Evolutionary conservation across 2,329 filamentous ascomycete genomes (phyloP), one percentile per base, ranked within the genome.

Genomic region (Cordyceps sp.): DNA sequence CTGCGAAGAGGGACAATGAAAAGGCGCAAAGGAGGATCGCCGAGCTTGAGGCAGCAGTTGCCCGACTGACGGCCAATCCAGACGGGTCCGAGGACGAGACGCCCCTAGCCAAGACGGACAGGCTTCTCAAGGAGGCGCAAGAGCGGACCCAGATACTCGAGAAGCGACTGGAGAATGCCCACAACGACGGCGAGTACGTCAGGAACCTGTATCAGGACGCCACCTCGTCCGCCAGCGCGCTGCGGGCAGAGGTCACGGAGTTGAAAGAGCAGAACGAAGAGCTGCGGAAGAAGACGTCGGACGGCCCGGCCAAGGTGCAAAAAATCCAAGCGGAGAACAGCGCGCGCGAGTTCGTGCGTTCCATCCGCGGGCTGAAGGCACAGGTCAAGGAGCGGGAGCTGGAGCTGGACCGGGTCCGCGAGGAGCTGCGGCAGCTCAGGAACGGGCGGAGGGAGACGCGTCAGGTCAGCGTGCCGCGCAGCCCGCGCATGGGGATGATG

Each of bases 121-220:
- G 38, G 20, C 53, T 50, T 26, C 42, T 64, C 8, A 55, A 52
- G n/a, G 56, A 54, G 29, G 39, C 46, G 3, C 43, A 47, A 31
- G 41, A 56, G 5, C 46, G 62, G 18, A 52, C 60, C 13, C 48
- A 53, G 30, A 45, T 54, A 12, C 50, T 64, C 4, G 58, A 62
- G 25, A 52, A 50, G 33, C 54, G 53, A 15, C 45, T 55, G 5
- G 54, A 56, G 32, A 51, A 56, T 5, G 49, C 58, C 4, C 51
- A 64, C 19, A 56, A 54, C 12, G 67, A 73, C 4, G 53, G 63
- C 18, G 67, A 73, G 2, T 81, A 73, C 42, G 54, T 62, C 10
- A 64, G 69, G 32, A 58, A 59, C 4, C 55, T 63, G 9, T 81
- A 79, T 42, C 74, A 78, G 41, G 57, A 65, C 16, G 63, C 66